Conservation (phyloP, 441 rosid genomes). For the Pelargonium citronellum region DNA sequence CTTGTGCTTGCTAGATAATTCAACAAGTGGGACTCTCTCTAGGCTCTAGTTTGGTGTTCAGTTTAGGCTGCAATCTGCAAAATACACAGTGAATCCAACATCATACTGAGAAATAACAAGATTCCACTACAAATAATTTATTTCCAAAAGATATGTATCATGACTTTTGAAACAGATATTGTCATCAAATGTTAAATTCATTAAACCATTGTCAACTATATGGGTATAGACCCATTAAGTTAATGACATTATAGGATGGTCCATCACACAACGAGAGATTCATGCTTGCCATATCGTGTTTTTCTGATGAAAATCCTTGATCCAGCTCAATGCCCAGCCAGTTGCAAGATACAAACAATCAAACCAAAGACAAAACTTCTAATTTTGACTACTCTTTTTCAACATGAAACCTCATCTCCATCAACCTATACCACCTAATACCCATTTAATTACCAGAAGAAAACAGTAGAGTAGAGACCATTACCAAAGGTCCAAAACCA, state of each 20-base stretch:
- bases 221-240: constrained; percentile 34
- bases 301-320: constrained; percentile 8
- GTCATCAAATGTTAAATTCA: constrained; percentile 19
- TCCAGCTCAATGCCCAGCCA: constrained; percentile 8
- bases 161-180: constrained; percentile 27
- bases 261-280: constrained; percentile 11
- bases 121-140: background rate
- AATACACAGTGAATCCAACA: background rate
- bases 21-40: constrained; percentile 15
- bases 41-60: constrained; percentile 11
- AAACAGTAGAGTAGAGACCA: constrained; percentile 34
- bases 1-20: constrained; percentile 16
- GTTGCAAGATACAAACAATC: constrained; percentile 7
- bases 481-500: constrained; percentile 16
- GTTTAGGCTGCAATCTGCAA: constrained; percentile 6
- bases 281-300: background rate
- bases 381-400: background rate
- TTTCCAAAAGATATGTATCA: constrained; percentile 27
- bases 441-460: constrained; percentile 37
- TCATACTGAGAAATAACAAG: no score
- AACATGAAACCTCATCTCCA: background rate
- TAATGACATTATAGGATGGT: constrained; percentile 16
- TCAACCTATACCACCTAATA: constrained; percentile 43
- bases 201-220: constrained; percentile 24
- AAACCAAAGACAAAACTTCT: background rate